These are phyloP conservation scores for Tetrapisispora nanseiensis DNA, from an alignment of 805 yeast species.

Conservation along the genomic window DNA sequence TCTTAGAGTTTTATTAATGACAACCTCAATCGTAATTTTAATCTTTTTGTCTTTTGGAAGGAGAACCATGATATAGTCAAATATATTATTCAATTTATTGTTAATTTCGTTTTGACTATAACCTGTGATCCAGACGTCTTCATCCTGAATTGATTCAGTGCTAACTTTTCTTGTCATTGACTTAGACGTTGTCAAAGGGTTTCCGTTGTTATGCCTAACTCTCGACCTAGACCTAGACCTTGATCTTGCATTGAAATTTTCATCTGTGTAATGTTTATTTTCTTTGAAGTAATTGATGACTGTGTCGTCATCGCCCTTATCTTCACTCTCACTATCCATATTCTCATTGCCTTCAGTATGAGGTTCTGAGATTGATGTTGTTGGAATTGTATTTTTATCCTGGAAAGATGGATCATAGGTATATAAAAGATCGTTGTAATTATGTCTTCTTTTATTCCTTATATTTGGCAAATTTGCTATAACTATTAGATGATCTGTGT, in stretches of 20 bases:
- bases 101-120: constrained; percentile 20
- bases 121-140: constrained; percentile 25
- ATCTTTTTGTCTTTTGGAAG: constrained; percentile 12
- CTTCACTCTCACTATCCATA: neutral
- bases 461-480: constrained; percentile 34
- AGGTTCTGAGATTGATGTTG: neutral
- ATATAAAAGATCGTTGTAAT: neutral
- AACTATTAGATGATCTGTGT: constrained; percentile 60
- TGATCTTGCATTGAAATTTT: constrained; percentile 3
- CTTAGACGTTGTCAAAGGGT: neutral
- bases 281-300: constrained; percentile 1
- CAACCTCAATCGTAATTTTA: constrained; percentile 29
- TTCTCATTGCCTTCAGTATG: neutral
- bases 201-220: constrained; percentile 1
- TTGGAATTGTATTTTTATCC: neutral
- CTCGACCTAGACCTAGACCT: constrained; percentile 9
- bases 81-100: constrained; percentile 16
- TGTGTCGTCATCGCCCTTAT: constrained; percentile 2
- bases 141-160: neutral
- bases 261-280: constrained; percentile 1
- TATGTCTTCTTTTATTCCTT: constrained; percentile 1
- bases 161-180: constrained; percentile 1
- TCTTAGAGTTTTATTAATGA: constrained; percentile 20
- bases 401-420: constrained; percentile 1
- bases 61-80: constrained; percentile 16